A percentile compares a stretch with the other conserved stretches of the same genome.
Conservation (phyloP, 2,329 filamentous ascomycete genomes). For the Dactylellina haptotyla region DNA sequence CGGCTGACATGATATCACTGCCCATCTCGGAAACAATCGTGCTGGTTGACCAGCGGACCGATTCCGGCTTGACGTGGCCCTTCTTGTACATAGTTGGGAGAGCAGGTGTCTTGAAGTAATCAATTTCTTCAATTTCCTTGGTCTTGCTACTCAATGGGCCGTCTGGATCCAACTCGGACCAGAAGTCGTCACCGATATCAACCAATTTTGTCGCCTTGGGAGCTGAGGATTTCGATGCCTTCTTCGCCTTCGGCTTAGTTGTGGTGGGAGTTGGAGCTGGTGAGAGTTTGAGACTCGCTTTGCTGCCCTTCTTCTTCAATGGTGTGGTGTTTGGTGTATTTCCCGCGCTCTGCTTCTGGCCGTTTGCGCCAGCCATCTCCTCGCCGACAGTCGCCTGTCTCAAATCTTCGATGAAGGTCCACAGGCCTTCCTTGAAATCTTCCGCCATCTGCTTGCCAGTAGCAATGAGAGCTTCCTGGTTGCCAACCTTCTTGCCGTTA, state of each 20-base stretch:
- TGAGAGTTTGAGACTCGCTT: constrained; percentile 58
- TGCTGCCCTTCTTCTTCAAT: constrained; percentile 61
- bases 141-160: constrained; percentile 58
- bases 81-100: constrained; percentile 37
- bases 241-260: constrained; percentile 57
- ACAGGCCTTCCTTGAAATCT: constrained; percentile 87
- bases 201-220: constrained; percentile 63
- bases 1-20: constrained; percentile 59
- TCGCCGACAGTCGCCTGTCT: constrained; percentile 95
- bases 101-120: constrained; percentile 43
- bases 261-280: constrained; percentile 49
- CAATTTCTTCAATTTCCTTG: constrained; percentile 41
- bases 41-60: constrained; percentile 61
- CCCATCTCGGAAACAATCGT: constrained; percentile 65
- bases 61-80: constrained; percentile 61
- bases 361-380: constrained; percentile 76
- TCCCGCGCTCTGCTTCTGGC: constrained; percentile 58
- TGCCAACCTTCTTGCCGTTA: constrained; percentile 27
- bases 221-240: constrained; percentile 59
- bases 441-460: constrained; percentile 81
- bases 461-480: constrained; percentile 66
- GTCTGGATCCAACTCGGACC: constrained; percentile 67
- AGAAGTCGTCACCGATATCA: constrained; percentile 64
- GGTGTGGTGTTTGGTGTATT: constrained; percentile 46
- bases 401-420: constrained; percentile 95